Conservation (phyloP, 2,329 filamentous ascomycete species). For the Calonectria pauciramosa region DNA sequence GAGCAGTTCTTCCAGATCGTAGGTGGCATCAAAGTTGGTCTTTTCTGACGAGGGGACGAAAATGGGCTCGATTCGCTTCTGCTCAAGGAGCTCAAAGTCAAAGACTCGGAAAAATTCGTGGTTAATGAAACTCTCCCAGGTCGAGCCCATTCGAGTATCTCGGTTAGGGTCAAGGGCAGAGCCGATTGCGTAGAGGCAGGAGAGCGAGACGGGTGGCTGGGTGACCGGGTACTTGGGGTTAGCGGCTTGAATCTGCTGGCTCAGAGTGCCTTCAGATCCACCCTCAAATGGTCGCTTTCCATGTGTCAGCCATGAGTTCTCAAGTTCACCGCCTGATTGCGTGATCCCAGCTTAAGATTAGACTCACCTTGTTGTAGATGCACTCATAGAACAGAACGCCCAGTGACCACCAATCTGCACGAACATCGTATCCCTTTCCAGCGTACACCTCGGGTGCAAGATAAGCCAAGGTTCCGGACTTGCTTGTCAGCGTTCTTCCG, state of each 20-base stretch:
- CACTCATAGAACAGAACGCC: conserved; percentile 99
- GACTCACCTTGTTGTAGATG: conserved; percentile 94
- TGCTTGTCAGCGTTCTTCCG: conserved; percentile 88
- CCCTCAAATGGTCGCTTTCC: conserved; percentile 91
- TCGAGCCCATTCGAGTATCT: conserved; percentile 84
- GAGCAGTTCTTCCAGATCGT: conserved; percentile 93
- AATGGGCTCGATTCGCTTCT: conserved; percentile 90
- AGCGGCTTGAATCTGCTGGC: conserved; percentile 83
- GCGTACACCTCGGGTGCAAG: conserved; percentile 95
- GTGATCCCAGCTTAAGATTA: conserved; percentile 46
- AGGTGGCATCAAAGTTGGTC: conserved; percentile 99
- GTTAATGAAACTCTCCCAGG: conserved; percentile 87
- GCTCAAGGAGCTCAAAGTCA: conserved; percentile 86
- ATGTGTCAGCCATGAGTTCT: conserved; percentile 26
- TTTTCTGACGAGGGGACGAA: conserved; percentile 97
- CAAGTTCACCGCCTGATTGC: conserved; percentile 15
- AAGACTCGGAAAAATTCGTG: conserved; percentile 91
- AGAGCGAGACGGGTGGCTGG: conserved; percentile 87
- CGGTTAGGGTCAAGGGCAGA: conserved; percentile 86
- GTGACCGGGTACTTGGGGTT: conserved; percentile 93
- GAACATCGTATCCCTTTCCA: conserved; percentile 88
- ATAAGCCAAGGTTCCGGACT: conserved; percentile 96
- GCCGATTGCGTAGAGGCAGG: conserved; percentile 90
- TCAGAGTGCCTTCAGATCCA: conserved; percentile 84
- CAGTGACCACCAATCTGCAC: conserved; percentile 98